phyloP scores from a whole-genome alignment of 495 filamentous ascomycete species.

The Staphylotrichum tortipilum region DNA sequence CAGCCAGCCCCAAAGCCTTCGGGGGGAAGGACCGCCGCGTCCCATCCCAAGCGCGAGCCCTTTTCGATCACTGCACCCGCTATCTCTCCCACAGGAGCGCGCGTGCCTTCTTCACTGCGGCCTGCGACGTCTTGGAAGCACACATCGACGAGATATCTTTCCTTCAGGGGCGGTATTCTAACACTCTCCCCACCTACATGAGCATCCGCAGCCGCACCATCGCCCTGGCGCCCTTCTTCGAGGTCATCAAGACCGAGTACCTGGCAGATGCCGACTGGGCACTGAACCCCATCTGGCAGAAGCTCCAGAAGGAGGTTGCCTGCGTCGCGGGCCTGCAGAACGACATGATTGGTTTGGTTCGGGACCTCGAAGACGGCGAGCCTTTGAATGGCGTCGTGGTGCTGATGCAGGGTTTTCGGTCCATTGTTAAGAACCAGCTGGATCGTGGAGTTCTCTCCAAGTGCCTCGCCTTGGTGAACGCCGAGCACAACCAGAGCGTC shows the following conservation, averaged over 20 bases:
- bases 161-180: neutral
- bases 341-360: slow-evolving; percentile 15
- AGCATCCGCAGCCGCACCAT: slow-evolving; percentile 16
- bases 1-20: neutral
- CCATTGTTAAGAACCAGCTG: neutral
- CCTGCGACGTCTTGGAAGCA: slow-evolving; percentile 5
- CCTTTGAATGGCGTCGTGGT: slow-evolving; percentile 16
- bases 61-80: neutral
- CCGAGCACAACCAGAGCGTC: slow-evolving; percentile 11
- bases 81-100: neutral
- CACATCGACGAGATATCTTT: slow-evolving; percentile 15
- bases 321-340: slow-evolving; percentile 14
- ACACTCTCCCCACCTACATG: slow-evolving; percentile 10
- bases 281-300: neutral
- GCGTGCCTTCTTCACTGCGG: slow-evolving; percentile 7
- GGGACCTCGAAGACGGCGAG: slow-evolving; percentile 16
- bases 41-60: neutral
- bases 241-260: slow-evolving; percentile 15
- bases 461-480: slow-evolving; percentile 2
- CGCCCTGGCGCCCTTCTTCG: slow-evolving; percentile 15
- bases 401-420: neutral
- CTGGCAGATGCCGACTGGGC: neutral
- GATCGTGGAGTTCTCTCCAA: neutral
- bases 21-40: too few species aligned
- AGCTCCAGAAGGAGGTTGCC: slow-evolving; percentile 9